Conservation (phyloP, 208 protist genomes). For the Phytomonas sp. region DNA sequence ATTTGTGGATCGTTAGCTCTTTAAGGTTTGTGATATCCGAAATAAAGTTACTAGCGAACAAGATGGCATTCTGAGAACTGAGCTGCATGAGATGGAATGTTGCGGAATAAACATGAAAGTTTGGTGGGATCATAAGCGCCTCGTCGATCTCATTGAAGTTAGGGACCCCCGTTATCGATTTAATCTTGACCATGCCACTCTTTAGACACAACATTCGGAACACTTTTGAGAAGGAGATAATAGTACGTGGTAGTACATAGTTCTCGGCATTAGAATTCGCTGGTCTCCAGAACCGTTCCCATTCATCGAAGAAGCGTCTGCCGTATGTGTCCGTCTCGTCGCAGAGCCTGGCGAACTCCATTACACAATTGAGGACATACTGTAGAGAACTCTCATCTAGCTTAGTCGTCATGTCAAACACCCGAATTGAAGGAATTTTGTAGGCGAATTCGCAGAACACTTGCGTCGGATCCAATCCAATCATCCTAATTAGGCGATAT, state of each 20-base stretch:
- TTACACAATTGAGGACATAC: constrained; percentile 19
- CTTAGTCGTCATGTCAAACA: background rate
- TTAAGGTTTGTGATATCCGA: background rate
- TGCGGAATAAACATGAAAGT: constrained; percentile 22
- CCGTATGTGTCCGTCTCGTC: constrained; percentile 37
- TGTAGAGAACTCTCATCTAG: background rate
- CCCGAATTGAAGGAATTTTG: background rate
- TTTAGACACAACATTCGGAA: background rate
- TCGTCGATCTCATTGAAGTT: background rate
- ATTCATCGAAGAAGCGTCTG: constrained; percentile 20
- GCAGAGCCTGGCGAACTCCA: constrained; percentile 44
- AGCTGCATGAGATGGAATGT: constrained; percentile 71
- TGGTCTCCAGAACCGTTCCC: constrained; percentile 13
- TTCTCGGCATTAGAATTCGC: constrained; percentile 2
- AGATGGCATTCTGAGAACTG: constrained; percentile 55
- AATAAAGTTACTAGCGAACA: constrained; percentile 45
- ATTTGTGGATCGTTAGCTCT: background rate
- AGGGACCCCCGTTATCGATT: background rate
- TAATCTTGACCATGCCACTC: background rate
- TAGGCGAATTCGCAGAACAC: background rate
- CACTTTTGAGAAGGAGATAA: background rate
- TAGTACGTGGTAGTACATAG: background rate
- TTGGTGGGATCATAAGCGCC: background rate
- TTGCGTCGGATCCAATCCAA: background rate
- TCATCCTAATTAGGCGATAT: background rate